A percentile compares a stretch with the other conserved stretches of the same genome.
Conservation (phyloP, 2,329 filamentous ascomycete species). For the Furcasterigmium furcatum region DNA sequence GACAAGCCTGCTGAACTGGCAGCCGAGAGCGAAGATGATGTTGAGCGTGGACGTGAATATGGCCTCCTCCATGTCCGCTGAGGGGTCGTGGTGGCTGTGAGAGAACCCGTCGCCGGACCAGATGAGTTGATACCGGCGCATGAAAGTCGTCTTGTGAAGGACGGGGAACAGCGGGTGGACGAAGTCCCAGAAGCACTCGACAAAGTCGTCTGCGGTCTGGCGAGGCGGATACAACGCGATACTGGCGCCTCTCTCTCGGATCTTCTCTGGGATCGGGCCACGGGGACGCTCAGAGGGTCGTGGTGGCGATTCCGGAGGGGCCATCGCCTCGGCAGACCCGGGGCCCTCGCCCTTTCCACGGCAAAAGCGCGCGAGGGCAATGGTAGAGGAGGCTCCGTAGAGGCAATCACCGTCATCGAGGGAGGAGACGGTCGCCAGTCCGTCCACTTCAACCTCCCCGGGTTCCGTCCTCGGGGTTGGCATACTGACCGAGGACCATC, state of each 20-base stretch:
- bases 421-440: constrained; percentile 3
- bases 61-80: constrained; percentile 1
- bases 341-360: not conserved
- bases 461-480: not conserved
- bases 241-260: not conserved
- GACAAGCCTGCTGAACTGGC: constrained; percentile 15
- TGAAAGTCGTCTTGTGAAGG: constrained; percentile 9
- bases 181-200: constrained; percentile 12
- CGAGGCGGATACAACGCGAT: not conserved
- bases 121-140: constrained; percentile 5
- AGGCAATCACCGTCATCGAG: constrained; percentile 3
- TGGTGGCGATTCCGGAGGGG: not conserved
- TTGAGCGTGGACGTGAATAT: constrained; percentile 21
- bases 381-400: constrained; percentile 5
- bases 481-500: not conserved
- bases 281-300: not conserved
- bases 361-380: constrained; percentile 1
- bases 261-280: not conserved
- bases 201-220: constrained; percentile 5
- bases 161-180: constrained; percentile 14
- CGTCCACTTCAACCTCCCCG: constrained; percentile 1
- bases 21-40: constrained; percentile 23
- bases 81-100: not conserved
- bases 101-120: constrained; percentile 4
- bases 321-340: not conserved